Base-by-base conservation (phyloP, 2,329 filamentous ascomycete species). In the Fusarium globosum region DNA sequence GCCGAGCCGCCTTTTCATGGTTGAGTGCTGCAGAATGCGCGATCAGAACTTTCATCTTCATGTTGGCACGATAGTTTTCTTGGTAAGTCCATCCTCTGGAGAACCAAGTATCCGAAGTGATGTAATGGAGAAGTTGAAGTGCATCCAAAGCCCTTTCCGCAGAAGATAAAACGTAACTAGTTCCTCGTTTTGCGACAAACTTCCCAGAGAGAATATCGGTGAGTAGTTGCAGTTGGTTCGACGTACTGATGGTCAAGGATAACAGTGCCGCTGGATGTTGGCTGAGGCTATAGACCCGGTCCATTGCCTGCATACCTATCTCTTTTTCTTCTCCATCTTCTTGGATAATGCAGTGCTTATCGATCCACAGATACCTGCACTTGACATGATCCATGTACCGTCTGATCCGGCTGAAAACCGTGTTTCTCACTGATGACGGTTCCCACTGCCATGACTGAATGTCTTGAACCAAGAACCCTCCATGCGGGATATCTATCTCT, bases 401-500 rank as follows among this genome's bases (percentile, higher is more conserved):
- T 15, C 16, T 35, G 0, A 56, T 56, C 10, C 39, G 7, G n/a
- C 30, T 56, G 14, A 61, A 45, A 4, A 45, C 38, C 0, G 2
- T 21, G 8, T 56, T 3, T 28, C 59, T 61, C 1, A 55, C 38
- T 1, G 48, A 21, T 21, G 59, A 61, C 2, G 30, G 20, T 10
- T 10, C 1, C 2, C 1, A 0, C 0, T 30, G 6, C 4, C 59
- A 23, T 8, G 48, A 43, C 10, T 15, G 0, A 1, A 45, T 10
- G 4, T 55, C 48, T 43, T 55, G 0, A 36, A 45, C 59, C 10
- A 55, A 1, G 10, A 6, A 61, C 1, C 59, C 49, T 1, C 48
- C 49, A 2, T 14, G 4, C 12, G 28, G 1, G 0, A 23, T 0
- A 33, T 1, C 1, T 0, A 6, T 3, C 4, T 56, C 59, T 13